Evolutionary conservation across 1,284 basidiomycete species (phyloP).

Genomic region (Irpex sp.): DNA sequence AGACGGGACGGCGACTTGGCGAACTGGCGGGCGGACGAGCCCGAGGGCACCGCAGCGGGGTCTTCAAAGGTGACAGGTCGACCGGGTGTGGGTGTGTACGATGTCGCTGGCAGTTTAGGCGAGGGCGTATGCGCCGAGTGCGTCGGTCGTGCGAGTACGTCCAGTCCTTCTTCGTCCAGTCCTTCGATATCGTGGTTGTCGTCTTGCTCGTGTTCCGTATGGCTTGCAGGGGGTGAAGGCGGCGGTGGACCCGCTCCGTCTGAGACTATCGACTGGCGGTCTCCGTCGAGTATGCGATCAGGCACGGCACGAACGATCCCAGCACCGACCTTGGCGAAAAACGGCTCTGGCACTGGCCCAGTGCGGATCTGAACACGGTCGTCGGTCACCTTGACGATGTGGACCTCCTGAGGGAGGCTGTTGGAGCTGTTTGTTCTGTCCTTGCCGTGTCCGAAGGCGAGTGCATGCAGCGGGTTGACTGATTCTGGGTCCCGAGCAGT

Average conservation of each 20-base stretch:
- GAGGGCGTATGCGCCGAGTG: slow-evolving; percentile 4
- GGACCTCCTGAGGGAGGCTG: not conserved
- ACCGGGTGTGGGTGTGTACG: not conserved
- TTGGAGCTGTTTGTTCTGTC: not conserved
- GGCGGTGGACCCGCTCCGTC: slow-evolving; percentile 48
- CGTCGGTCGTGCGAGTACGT: not conserved
- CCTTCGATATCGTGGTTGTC: slow-evolving; percentile 3
- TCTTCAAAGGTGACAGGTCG: slow-evolving; percentile 32
- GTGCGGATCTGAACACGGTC: not conserved
- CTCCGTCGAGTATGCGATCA: not conserved
- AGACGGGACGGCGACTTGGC: slow-evolving; percentile 17
- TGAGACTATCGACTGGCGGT: slow-evolving; percentile 1
- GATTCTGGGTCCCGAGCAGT: not conserved
- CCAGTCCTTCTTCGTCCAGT: slow-evolving; percentile 22
- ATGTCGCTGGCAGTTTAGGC: slow-evolving; percentile 16
- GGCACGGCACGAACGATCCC: not conserved
- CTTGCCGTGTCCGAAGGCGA: not conserved
- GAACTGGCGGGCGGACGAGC: slow-evolving; percentile 22
- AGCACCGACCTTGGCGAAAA: not conserved
- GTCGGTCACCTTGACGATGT: slow-evolving; percentile 2
- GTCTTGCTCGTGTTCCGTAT: slow-evolving; percentile 32
- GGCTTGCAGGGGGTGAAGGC: slow-evolving; percentile 63
- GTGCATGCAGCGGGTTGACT: not conserved
- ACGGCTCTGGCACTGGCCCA: not conserved
- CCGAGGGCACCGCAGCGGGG: slow-evolving; percentile 21